Evolutionary conservation across 2,329 filamentous ascomycete genomes (phyloP).

Genomic region (Exophiala aquamarina): DNA sequence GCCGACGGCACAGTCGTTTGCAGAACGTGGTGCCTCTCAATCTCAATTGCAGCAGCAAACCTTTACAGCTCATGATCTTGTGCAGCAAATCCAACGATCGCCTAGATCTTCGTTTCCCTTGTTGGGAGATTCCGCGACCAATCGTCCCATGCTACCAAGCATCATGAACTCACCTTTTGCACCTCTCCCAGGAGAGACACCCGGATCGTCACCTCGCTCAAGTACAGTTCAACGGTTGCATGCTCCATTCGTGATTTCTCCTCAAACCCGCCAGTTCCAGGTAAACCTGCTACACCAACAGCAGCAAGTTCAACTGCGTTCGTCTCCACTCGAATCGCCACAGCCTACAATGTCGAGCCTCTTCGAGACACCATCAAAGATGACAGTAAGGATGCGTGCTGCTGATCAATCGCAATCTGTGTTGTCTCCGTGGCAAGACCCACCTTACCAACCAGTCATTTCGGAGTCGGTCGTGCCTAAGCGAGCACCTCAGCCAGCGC

Average conservation of each 20-base stretch:
- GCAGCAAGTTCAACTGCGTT: constrained; percentile 17
- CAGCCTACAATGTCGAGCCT: constrained; percentile 16
- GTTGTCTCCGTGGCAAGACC: constrained; percentile 13
- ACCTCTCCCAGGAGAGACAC: constrained; percentile 41
- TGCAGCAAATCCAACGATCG: constrained; percentile 21
- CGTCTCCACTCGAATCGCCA: constrained; percentile 18
- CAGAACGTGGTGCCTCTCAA: neutral
- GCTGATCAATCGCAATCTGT: constrained; percentile 8
- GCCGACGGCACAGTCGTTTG: constrained; percentile 6
- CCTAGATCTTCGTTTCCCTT: constrained; percentile 10
- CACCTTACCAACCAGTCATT: constrained; percentile 2
- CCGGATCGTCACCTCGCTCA: constrained; percentile 38
- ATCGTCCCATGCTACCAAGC: constrained; percentile 35
- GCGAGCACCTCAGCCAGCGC: constrained; percentile 18
- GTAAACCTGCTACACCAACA: constrained; percentile 9
- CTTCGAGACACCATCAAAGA: constrained; percentile 7
- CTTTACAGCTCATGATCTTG: constrained; percentile 20
- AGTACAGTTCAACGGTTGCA: constrained; percentile 26
- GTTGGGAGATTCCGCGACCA: constrained; percentile 8
- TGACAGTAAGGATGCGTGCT: constrained; percentile 6
- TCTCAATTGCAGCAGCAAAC: constrained; percentile 3
- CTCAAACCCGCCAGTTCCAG: constrained; percentile 10
- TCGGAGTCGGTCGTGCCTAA: constrained; percentile 6
- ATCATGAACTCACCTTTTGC: constrained; percentile 48
- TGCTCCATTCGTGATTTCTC: neutral